Percentiles rank a stretch among this genome's conserved stretches.
These are phyloP conservation scores for Pseudonectria buxi DNA, from an alignment of 2,329 filamentous ascomycete genomes.

Conservation along the genomic window DNA sequence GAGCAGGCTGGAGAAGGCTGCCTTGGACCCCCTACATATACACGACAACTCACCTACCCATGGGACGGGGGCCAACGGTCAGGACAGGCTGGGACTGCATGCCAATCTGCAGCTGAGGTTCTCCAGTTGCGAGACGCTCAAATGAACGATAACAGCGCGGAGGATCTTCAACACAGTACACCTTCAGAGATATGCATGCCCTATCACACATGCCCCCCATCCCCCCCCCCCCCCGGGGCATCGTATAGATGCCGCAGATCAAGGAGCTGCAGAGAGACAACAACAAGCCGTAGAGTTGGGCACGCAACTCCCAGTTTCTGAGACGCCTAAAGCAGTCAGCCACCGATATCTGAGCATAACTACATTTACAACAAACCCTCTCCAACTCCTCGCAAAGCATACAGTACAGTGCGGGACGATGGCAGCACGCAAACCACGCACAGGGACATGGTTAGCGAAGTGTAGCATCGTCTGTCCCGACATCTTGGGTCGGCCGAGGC, in stretches of 20 bases:
- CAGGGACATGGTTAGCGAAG: too few species aligned
- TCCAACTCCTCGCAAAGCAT: too few species aligned
- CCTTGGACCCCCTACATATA: conserved; percentile 22
- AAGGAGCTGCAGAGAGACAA: conserved; percentile 1
- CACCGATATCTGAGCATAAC: too few species aligned
- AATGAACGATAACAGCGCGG: conserved; percentile 11
- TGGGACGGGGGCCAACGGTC: conserved; percentile 4
- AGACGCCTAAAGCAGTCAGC: too few species aligned
- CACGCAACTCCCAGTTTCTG: background rate
- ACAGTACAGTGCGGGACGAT: too few species aligned
- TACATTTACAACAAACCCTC: too few species aligned
- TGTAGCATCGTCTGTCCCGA: background rate
- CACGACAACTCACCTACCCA: background rate
- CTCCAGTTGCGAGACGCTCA: conserved; percentile 14
- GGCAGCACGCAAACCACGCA: too few species aligned
- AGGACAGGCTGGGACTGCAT: conserved; percentile 16
- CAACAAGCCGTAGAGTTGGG: conserved; percentile 4
- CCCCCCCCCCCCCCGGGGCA: too few species aligned
- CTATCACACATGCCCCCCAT: background rate
- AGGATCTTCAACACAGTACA: conserved; percentile 15
- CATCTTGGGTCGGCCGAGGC: background rate
- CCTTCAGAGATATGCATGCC: conserved; percentile 5
- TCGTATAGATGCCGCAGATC: background rate
- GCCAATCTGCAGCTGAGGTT: conserved; percentile 5
- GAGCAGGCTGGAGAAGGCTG: conserved; percentile 11